A percentile compares a stretch with the other conserved stretches of the same genome.
phyloP scores from a whole-genome alignment of 495 filamentous ascomycete species.

The Parachaetomium inaequale region DNA sequence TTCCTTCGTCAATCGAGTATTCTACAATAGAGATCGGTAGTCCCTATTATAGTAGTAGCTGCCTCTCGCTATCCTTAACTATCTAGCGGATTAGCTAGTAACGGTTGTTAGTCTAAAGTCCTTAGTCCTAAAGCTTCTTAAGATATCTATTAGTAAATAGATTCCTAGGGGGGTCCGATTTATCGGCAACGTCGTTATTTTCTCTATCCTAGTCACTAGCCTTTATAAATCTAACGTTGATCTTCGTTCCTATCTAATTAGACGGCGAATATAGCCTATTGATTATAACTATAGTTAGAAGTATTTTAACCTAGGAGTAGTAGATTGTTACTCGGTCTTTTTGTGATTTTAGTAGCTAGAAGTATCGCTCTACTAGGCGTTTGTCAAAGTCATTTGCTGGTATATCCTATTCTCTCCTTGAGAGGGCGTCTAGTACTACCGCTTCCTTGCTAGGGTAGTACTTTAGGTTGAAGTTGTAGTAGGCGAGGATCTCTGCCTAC shows the following conservation, averaged over 20 bases:
- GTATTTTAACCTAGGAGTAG: no score
- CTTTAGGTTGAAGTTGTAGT: neutral
- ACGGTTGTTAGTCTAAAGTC: neutral
- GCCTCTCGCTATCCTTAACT: neutral
- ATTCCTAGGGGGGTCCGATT: neutral
- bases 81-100: slow-evolving; percentile 1
- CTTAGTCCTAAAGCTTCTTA: neutral
- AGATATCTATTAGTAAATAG: neutral
- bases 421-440: neutral
- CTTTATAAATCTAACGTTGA: neutral
- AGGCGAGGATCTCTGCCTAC: neutral
- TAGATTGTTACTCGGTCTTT: neutral
- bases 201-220: neutral
- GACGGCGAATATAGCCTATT: no score
- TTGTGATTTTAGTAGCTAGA: neutral
- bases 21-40: slow-evolving; percentile 1
- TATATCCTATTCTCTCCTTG: neutral
- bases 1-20: slow-evolving; percentile 1
- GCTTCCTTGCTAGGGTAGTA: neutral
- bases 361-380: neutral
- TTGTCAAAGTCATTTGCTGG: neutral
- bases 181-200: neutral
- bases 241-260: no score
- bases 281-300: no score
- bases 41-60: neutral